Evolutionary conservation across 2,329 filamentous ascomycete genomes (phyloP).

Genomic region (Aspergillus pseudotamarii): DNA sequence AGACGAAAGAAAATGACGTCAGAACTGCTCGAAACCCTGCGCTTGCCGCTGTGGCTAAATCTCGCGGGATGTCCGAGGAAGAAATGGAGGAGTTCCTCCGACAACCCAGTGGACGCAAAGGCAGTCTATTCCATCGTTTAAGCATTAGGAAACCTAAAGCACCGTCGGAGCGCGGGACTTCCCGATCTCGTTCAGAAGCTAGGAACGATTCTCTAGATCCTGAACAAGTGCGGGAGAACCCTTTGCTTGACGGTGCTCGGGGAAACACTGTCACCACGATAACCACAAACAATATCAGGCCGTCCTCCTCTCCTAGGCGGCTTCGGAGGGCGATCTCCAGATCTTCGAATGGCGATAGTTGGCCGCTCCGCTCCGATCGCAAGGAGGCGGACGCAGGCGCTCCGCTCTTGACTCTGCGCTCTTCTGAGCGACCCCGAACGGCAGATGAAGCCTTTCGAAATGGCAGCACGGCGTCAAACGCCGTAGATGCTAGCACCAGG

Average conservation of each 20-base stretch:
- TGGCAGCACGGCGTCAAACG: conserved; percentile 8
- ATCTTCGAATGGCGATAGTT: conserved; percentile 20
- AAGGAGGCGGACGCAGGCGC: conserved; percentile 8
- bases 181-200: conserved; percentile 45
- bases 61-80: conserved; percentile 60
- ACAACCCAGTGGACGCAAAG: conserved; percentile 32
- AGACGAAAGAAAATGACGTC: conserved; percentile 1
- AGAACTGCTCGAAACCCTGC: conserved; percentile 27
- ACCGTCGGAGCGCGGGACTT: conserved; percentile 42
- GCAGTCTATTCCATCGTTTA: conserved; percentile 37
- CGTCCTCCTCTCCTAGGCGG: conserved; percentile 29
- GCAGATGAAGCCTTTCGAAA: conserved; percentile 17
- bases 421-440: conserved; percentile 12
- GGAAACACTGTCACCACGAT: conserved; percentile 24
- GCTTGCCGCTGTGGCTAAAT: conserved; percentile 39
- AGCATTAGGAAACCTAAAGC: conserved; percentile 33
- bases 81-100: conserved; percentile 40
- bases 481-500: not conserved
- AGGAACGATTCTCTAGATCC: conserved; percentile 39
- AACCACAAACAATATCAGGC: conserved; percentile 19
- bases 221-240: conserved; percentile 32
- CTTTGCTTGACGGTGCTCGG: conserved; percentile 15
- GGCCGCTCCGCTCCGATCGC: conserved; percentile 29
- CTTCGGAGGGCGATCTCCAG: conserved; percentile 32
- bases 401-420: conserved; percentile 1